Conservation (phyloP, 2,329 filamentous ascomycete genomes). For the Neonectria sp. region DNA sequence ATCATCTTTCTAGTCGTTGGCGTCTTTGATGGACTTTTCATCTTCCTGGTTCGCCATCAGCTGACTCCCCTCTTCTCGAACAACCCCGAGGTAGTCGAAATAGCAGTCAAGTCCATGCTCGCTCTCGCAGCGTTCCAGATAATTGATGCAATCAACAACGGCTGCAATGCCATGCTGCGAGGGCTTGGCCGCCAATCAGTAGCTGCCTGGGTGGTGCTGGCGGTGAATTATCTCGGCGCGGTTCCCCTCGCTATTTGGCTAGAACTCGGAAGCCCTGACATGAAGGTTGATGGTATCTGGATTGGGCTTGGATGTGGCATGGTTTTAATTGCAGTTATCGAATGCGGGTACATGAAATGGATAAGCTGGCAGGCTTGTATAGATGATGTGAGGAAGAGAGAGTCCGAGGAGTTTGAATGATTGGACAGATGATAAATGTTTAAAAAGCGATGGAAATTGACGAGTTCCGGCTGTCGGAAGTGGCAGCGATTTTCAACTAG, state of each 20-base stretch:
- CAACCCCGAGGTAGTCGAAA: conserved; percentile 13
- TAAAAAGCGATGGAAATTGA: neutral
- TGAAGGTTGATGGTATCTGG: conserved; percentile 46
- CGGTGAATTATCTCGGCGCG: conserved; percentile 55
- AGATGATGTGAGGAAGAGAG: conserved; percentile 41
- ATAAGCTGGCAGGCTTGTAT: conserved; percentile 44
- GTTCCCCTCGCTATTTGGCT: conserved; percentile 58
- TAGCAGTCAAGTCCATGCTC: conserved; percentile 23
- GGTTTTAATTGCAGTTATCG: conserved; percentile 42
- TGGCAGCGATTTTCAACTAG: too few species aligned
- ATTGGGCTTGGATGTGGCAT: conserved; percentile 44
- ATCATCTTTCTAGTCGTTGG: conserved; percentile 52
- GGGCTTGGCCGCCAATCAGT: conserved; percentile 56
- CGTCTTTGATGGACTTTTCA: conserved; percentile 50
- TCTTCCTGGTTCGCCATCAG: conserved; percentile 23
- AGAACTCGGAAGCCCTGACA: conserved; percentile 48
- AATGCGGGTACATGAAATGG: conserved; percentile 44
- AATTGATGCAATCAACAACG: conserved; percentile 31
- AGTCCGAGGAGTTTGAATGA: conserved; percentile 16
- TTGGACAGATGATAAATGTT: neutral
- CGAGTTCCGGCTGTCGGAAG: too few species aligned
- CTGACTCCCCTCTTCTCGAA: conserved; percentile 19
- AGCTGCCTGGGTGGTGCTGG: conserved; percentile 55
- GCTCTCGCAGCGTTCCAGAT: conserved; percentile 25
- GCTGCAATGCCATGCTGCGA: conserved; percentile 56